Percentiles rank a stretch among this genome's conserved stretches.
These are phyloP conservation scores for Pseudogymnoascus destructans DNA, from an alignment of 2,329 filamentous ascomycete species.

Conservation along the genomic window DNA sequence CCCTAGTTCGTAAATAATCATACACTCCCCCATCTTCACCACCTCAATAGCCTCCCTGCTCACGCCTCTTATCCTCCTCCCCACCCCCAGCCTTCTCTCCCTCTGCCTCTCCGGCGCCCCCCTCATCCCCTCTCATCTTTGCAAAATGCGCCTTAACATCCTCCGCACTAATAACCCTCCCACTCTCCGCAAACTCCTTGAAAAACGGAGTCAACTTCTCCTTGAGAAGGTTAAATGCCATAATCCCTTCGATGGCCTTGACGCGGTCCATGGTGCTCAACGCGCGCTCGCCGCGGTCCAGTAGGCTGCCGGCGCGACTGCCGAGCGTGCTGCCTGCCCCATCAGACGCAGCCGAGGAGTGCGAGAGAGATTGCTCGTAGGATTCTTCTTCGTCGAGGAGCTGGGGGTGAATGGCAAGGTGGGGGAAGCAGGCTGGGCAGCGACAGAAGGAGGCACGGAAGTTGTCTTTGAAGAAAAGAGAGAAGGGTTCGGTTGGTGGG, in stretches of 20 bases:
- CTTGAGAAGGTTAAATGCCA: constrained; percentile 95
- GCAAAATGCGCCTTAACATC: constrained; percentile 97
- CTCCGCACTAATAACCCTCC: constrained; percentile 76
- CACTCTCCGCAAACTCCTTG: constrained; percentile 84
- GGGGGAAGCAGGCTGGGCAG: constrained; percentile 67
- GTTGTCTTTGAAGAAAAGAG: constrained; percentile 65
- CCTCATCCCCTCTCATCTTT: constrained; percentile 76
- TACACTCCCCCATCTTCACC: background rate
- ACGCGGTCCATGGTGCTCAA: constrained; percentile 87
- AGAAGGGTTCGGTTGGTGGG: constrained; percentile 46
- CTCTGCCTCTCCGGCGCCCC: constrained; percentile 27
- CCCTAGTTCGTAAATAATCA: background rate
- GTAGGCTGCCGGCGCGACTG: constrained; percentile 55
- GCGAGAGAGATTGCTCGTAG: constrained; percentile 82
- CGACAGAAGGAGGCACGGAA: constrained; percentile 77
- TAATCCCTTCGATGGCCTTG: constrained; percentile 85
- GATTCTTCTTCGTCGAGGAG: constrained; percentile 88
- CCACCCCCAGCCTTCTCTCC: constrained; percentile 19
- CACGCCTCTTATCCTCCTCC: constrained; percentile 28
- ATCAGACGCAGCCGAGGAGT: constrained; percentile 40
- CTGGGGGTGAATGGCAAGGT: constrained; percentile 57
- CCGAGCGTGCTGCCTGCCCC: constrained; percentile 47
- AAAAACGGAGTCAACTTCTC: constrained; percentile 94
- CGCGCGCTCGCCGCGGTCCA: constrained; percentile 85
- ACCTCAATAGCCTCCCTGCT: constrained; percentile 32